Conservation (phyloP, 2,329 filamentous ascomycete species). For the Alternaria brassicicola region DNA sequence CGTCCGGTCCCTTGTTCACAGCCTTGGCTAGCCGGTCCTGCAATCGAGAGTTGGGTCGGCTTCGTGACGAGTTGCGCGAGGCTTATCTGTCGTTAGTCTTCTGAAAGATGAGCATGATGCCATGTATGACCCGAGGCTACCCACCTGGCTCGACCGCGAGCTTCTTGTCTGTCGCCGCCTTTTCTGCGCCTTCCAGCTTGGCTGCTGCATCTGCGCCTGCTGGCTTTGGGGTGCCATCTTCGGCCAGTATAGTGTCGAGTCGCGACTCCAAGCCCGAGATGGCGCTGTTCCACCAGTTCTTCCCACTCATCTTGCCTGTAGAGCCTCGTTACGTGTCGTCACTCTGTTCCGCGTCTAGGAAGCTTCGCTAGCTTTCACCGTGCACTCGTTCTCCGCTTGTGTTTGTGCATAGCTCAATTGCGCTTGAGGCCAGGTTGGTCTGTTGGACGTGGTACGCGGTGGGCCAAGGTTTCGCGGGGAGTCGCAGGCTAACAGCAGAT, state of each 20-base stretch:
- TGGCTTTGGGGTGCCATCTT: constrained; percentile 64
- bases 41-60: constrained; percentile 76
- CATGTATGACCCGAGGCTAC: constrained; percentile 7
- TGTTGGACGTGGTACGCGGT: constrained; percentile 30
- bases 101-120: not conserved
- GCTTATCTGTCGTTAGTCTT: constrained; percentile 49
- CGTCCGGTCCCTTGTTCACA: constrained; percentile 70
- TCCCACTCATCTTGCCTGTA: constrained; percentile 35
- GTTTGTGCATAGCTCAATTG: constrained; percentile 39
- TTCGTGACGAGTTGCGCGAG: constrained; percentile 69
- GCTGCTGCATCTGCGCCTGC: constrained; percentile 49
- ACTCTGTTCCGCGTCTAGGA: constrained; percentile 2
- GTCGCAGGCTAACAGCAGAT: constrained; percentile 12
- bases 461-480: constrained; percentile 29
- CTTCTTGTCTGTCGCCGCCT: constrained; percentile 35
- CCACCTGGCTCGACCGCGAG: constrained; percentile 44
- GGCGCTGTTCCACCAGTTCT: constrained; percentile 66
- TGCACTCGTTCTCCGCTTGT: constrained; percentile 34
- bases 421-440: constrained; percentile 38
- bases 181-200: constrained; percentile 40
- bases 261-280: constrained; percentile 93
- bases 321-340: not conserved
- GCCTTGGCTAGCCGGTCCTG: constrained; percentile 90
- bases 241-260: constrained; percentile 87
- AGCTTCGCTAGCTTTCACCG: constrained; percentile 38